Base-by-base conservation (phyloP, 192 early-diverging fungal genomes). In the Phycomyces blakesleeanus region DNA sequence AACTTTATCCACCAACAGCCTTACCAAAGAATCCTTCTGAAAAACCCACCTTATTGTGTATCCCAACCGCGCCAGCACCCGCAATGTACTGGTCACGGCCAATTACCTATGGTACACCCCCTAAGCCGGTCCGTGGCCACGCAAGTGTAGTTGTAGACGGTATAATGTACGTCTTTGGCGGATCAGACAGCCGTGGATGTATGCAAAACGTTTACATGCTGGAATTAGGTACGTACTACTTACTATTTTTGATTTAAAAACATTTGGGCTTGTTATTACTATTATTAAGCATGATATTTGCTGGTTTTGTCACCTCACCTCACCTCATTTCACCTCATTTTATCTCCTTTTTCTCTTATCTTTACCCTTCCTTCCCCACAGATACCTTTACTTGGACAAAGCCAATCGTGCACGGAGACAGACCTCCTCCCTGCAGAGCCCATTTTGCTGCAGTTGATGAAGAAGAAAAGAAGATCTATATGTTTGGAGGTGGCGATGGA, bases 401-500 rank as follows among this genome's bases (percentile, higher is more conserved):
- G 24, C 81, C 89, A 71, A 81, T 73, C 69, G 83, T 86, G 6
- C 76, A 72, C 7, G 93, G 93, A 56, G 81, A 84, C 44, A 76
- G 75, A 9, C 91, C 91, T n/a, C 84, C 84, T 26, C 81, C 90
- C n/a, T 93, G 90, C 69, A 76, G 92, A 22, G 92, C 92, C 6
- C 92, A 94, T 64, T 91, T 89, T 0, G 78, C 91, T 0, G 81
- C 82, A 0, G 76, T 85, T 0, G 81, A 91, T 12, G 84, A 86
- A 44, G 62, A 72, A 26, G 77, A 73, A 41, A 65, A 70, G n/a
- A 44, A 27, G 1, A 69, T 94, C 27, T 90, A 84, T 75, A 76
- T 92, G 49, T 94, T 94, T 81, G 92, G 91, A 18, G 92, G 92
- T 47, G 93, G 93, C n/a, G 89, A 93, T 59, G 91, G 90, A 12